Percentiles rank a stretch among this genome's conserved stretches.
Conservation (phyloP, 2,329 filamentous ascomycete genomes). For the Tolypocladium ovalisporum region DNA sequence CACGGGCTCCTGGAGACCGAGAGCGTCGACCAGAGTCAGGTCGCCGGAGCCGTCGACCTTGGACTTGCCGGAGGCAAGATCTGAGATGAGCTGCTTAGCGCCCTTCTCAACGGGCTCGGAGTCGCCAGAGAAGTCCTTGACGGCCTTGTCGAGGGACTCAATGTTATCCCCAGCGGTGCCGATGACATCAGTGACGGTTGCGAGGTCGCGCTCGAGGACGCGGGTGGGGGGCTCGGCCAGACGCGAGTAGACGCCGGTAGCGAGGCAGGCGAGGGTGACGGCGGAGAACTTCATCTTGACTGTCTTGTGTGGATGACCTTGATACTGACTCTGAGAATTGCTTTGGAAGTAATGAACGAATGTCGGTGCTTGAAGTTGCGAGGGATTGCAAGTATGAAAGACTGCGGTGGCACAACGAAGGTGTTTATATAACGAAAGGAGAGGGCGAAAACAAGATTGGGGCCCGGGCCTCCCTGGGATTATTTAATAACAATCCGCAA, state of each 20-base stretch:
- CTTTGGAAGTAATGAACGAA: constrained; percentile 3
- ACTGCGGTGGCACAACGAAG: not conserved
- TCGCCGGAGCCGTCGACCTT: constrained; percentile 6
- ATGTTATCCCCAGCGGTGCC: constrained; percentile 4
- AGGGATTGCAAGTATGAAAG: not conserved
- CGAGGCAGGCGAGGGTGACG: constrained; percentile 5
- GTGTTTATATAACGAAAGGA: not conserved
- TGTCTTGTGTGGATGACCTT: not conserved
- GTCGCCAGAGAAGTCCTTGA: constrained; percentile 14
- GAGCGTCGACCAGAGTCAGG: constrained; percentile 7
- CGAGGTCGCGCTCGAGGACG: constrained; percentile 6
- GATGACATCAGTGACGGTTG: constrained; percentile 6
- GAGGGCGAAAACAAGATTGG: not conserved
- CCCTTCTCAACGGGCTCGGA: constrained; percentile 7
- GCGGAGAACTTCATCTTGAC: constrained; percentile 10
- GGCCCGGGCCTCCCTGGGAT: not conserved
- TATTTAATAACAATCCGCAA: not conserved
- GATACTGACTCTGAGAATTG: not conserved
- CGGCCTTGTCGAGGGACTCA: constrained; percentile 10
- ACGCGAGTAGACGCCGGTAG: constrained; percentile 5
- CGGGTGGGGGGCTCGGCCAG: not conserved
- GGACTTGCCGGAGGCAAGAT: constrained; percentile 7
- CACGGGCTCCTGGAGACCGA: constrained; percentile 8
- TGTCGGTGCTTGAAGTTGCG: constrained; percentile 1
- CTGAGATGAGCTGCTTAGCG: constrained; percentile 9